Conservation (phyloP, 2,329 filamentous ascomycete species). For the Escovopsis sp. region DNA sequence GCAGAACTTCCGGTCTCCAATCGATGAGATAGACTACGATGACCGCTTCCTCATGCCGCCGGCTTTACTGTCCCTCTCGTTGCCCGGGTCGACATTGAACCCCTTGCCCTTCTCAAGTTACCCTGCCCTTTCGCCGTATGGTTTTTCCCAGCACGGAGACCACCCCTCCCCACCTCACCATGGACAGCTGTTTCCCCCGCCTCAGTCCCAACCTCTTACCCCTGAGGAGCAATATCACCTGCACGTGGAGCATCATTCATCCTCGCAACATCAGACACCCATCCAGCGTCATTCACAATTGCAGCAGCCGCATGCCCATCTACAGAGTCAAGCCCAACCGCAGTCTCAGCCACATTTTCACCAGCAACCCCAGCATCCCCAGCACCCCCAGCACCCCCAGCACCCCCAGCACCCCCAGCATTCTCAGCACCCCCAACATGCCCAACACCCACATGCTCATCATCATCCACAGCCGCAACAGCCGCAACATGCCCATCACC, state of each 20-base stretch:
- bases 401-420: background rate
- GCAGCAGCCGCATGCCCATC: background rate
- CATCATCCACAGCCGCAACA: background rate
- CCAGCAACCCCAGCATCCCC: background rate
- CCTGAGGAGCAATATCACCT: background rate
- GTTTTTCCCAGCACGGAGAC: background rate
- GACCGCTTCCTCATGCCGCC: slow-evolving; percentile 6
- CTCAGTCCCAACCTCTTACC: background rate
- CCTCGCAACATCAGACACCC: background rate
- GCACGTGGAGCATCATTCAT: background rate
- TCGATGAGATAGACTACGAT: slow-evolving; percentile 40
- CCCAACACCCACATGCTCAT: background rate
- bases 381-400: background rate
- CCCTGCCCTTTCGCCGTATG: slow-evolving; percentile 5
- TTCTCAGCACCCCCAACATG: background rate
- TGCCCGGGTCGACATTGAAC: background rate
- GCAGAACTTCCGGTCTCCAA: slow-evolving; percentile 51
- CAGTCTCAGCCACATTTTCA: background rate
- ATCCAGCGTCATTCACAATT: background rate
- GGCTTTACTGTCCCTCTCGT: slow-evolving; percentile 5
- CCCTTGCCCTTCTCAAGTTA: background rate
- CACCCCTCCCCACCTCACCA: background rate
- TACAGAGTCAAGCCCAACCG: background rate
- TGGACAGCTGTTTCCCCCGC: background rate
- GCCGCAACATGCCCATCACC: too few species aligned